Base-by-base conservation (phyloP, 148 eudicot species). In the Limonium bicolor region DNA sequence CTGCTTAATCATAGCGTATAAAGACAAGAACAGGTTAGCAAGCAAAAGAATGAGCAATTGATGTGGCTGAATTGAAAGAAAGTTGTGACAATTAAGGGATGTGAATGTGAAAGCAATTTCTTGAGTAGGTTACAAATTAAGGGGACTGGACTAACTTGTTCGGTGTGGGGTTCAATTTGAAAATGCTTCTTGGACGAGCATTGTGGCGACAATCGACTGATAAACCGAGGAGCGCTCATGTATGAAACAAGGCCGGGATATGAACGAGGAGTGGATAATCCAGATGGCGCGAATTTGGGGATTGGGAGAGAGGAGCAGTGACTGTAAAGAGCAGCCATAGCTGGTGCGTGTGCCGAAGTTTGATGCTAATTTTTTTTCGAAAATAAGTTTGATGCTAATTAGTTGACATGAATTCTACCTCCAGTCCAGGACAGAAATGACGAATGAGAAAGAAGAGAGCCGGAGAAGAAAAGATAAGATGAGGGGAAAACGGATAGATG, bases 131-230 rank as follows among this genome's bases (percentile, higher is more conserved):
- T 6, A 21, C 2, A 27, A 13, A 15, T 18, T 2, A 33, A 7
- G 18, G 7, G n/a, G 1, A 10, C 14, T 20, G 22, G 48, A 48
- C 72, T 62, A 60, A 66, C 94, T 60, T 62, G 64, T 30, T 69
- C 20, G 40, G 36, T n/a, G 27, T 7, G 53, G 29, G 51, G 6
- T 39, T 66, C 36, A 55, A 59, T 41, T 28, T 59, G 58, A 31
- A 12, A 40, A 41, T 64, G 59, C 6, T 41, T 40, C 40, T 65
- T 32, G 13, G 74, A 69, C 13, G 71, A 62, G 53, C 73, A 79
- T 8, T 27, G 37, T 0, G 74, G 54, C 46, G 46, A 41, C 27
- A 23, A 41, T 41, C 28, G 16, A 3, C 14, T 1, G 46, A 8
- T 2, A 41, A 23, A 1, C 14, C 25, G 27, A 21, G 46, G 27